These are phyloP conservation scores for Cadophora sp. DNA, from an alignment of 2,329 filamentous ascomycete species.

Conservation along the genomic window DNA sequence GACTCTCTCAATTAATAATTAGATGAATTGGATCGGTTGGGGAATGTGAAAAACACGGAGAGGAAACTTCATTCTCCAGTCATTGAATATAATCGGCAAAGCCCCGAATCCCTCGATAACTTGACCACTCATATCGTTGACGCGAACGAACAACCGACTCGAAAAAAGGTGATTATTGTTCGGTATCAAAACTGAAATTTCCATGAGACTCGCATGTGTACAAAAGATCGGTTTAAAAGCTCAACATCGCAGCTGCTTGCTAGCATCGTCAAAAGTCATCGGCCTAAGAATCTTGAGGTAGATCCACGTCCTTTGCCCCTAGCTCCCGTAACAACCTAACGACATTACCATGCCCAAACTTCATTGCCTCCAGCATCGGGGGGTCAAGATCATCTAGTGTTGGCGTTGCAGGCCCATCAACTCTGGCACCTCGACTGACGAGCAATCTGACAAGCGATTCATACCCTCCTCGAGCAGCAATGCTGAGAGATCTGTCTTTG, in stretches of 20 bases:
- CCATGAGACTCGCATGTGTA: too few relatives aligned
- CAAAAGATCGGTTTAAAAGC: too few relatives aligned
- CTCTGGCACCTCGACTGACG: not conserved
- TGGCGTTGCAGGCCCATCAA: not conserved
- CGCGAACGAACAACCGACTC: too few relatives aligned
- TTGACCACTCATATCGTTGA: too few relatives aligned
- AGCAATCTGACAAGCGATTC: constrained; percentile 8
- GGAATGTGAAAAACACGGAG: not conserved
- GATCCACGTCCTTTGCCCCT: not conserved
- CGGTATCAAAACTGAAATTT: too few relatives aligned
- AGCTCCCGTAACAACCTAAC: not conserved
- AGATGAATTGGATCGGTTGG: too few relatives aligned
- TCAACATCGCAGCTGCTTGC: too few relatives aligned
- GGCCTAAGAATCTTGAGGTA: not conserved
- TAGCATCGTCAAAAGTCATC: not conserved
- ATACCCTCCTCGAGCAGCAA: not conserved
- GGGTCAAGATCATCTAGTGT: not conserved
- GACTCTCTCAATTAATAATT: too few relatives aligned
- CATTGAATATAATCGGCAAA: not conserved
- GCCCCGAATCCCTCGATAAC: too few relatives aligned
- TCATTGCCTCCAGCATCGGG: not conserved
- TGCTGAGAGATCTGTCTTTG: not conserved
- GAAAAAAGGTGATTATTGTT: too few relatives aligned
- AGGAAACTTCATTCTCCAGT: not conserved
- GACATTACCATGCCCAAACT: not conserved